phyloP scores from a whole-genome alignment of 441 rosid genomes.

The Breynia disticha region DNA sequence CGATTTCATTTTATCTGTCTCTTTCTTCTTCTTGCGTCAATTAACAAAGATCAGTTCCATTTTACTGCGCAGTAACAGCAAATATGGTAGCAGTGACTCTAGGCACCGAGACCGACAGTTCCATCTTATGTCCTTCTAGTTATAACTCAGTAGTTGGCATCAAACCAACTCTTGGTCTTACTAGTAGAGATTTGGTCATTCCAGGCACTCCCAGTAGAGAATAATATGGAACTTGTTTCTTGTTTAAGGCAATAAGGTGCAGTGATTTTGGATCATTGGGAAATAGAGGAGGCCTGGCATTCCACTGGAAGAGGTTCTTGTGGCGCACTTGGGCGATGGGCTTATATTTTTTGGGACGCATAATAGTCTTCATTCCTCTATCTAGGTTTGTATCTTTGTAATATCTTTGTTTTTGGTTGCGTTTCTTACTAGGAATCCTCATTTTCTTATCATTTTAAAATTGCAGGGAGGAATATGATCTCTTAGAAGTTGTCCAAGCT shows the following conservation, averaged over 20 bases:
- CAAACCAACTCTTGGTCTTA: conserved; percentile 70
- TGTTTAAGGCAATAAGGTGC: conserved; percentile 41
- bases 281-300: conserved; percentile 32
- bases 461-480: conserved; percentile 77
- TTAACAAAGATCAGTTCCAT: no score
- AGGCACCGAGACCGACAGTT: conserved; percentile 72
- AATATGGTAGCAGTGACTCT: conserved; percentile 56
- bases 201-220: conserved; percentile 39
- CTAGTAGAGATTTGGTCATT: conserved; percentile 64
- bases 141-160: conserved; percentile 58
- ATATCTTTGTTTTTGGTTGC: not conserved
- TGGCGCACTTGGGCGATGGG: no score
- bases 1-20: no score
- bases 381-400: conserved; percentile 46
- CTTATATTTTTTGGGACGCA: conserved; percentile 83
- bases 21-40: no score
- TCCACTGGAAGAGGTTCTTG: no score
- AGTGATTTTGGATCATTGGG: conserved; percentile 32
- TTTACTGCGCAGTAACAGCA: conserved; percentile 64
- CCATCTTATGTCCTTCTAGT: conserved; percentile 54
- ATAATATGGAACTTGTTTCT: not conserved
- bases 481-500: conserved; percentile 84
- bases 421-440: not conserved
- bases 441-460: not conserved
- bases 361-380: conserved; percentile 68